phyloP scores from a whole-genome alignment of 345 rosid species.

The Arabidopsis suecica region DNA sequence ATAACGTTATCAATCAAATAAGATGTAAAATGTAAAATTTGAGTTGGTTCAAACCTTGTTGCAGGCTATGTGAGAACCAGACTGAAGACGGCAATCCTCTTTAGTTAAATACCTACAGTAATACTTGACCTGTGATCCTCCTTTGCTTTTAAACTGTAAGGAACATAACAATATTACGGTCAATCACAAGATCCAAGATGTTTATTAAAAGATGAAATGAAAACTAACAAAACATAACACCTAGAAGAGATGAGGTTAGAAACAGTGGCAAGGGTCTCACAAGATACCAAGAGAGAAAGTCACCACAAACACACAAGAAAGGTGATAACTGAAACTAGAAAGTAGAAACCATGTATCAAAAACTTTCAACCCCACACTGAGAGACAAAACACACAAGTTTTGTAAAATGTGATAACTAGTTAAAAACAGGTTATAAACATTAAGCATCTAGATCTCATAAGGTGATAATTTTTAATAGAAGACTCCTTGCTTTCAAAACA shows the following conservation, averaged over 20 bases:
- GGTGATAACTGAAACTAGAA: constrained; percentile 1
- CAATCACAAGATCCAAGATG: constrained; percentile 11
- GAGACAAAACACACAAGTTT: constrained; percentile 7
- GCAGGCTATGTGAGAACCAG: constrained; percentile 81
- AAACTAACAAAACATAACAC: constrained; percentile 6
- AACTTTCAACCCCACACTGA: constrained; percentile 2
- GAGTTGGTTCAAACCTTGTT: constrained; percentile 66
- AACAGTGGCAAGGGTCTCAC: constrained; percentile 6
- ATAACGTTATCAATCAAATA: neutral
- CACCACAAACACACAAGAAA: neutral
- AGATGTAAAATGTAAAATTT: neutral
- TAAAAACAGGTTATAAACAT: neutral
- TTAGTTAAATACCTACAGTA: constrained; percentile 90
- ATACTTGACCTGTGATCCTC: constrained; percentile 95
- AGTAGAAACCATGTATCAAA: constrained; percentile 10
- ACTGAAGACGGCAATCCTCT: constrained; percentile 93
- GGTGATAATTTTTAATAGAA: neutral
- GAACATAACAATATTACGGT: constrained; percentile 32
- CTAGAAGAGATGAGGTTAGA: constrained; percentile 25
- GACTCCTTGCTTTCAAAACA: neutral
- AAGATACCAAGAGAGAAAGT: constrained; percentile 8
- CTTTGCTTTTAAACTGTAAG: constrained; percentile 93
- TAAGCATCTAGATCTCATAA: constrained; percentile 6
- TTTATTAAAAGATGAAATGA: neutral
- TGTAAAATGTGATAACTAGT: neutral